A percentile compares a stretch with the other conserved stretches of the same genome.
phyloP scores from a whole-genome alignment of 345 rosid genomes.

The Toxicodendron radicans region DNA sequence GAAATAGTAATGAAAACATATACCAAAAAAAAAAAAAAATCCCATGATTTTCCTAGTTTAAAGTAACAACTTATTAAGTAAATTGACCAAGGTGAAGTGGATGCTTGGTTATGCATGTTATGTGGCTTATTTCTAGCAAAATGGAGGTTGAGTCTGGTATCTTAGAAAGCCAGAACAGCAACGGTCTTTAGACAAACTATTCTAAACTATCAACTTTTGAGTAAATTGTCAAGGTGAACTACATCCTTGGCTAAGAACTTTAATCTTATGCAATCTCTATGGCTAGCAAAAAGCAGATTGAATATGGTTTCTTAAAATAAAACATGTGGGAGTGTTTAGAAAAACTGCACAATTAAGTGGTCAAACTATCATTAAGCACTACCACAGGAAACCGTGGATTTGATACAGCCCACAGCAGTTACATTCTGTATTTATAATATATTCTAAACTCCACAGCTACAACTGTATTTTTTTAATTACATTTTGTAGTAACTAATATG shows the following conservation, averaged over 20 bases:
- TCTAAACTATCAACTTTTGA: not conserved
- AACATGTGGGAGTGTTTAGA: not conserved
- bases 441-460: too few relatives aligned
- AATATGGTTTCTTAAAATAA: constrained; percentile 9
- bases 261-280: not conserved
- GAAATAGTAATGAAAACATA: not conserved
- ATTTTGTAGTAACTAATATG: not conserved
- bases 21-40: not conserved
- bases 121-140: not conserved
- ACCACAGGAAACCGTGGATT: too few relatives aligned
- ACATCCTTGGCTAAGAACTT: not conserved
- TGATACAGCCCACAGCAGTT: not conserved
- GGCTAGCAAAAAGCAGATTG: not conserved
- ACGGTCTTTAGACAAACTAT: not conserved
- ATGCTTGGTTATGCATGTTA: not conserved
- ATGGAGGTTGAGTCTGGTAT: constrained; percentile 1
- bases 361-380: not conserved
- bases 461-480: not conserved
- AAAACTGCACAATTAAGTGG: not conserved
- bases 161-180: not conserved
- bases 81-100: not conserved
- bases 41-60: not conserved
- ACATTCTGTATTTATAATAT: not conserved
- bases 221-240: not conserved
- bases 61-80: not conserved